phyloP scores from a whole-genome alignment of 768 basidiomycete genomes.

The Tricholoma matsutake region DNA sequence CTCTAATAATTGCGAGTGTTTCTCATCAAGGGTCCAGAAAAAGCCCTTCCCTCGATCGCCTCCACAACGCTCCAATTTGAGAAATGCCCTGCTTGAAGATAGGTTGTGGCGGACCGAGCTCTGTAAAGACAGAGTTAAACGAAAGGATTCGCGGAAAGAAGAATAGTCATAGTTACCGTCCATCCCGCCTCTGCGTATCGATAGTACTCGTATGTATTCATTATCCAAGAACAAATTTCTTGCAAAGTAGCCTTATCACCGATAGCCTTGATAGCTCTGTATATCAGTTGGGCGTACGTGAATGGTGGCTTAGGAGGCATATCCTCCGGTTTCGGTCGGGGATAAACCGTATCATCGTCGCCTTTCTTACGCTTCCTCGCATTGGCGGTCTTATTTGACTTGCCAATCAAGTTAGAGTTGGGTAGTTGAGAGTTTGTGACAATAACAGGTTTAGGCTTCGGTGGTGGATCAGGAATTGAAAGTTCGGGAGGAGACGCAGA shows the following conservation, averaged over 20 bases:
- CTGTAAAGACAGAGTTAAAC: constrained; percentile 35
- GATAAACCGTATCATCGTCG: constrained; percentile 36
- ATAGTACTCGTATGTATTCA: constrained; percentile 88
- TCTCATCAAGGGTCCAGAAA: constrained; percentile 89
- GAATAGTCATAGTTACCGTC: constrained; percentile 62
- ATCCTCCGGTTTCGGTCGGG: constrained; percentile 59
- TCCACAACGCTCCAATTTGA: constrained; percentile 82
- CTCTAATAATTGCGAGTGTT: constrained; percentile 62
- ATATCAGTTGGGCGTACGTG: constrained; percentile 91
- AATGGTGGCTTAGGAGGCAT: constrained; percentile 87
- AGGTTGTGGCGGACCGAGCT: constrained; percentile 94
- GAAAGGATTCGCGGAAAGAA: constrained; percentile 3
- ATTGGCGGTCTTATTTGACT: constrained; percentile 40
- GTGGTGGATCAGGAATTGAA: constrained; percentile 36
- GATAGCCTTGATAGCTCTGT: constrained; percentile 79
- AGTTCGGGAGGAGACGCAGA: constrained; percentile 38
- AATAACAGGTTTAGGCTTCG: constrained; percentile 30
- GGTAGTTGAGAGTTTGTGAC: constrained; percentile 47
- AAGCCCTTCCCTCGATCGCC: constrained; percentile 90
- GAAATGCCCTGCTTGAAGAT: constrained; percentile 89
- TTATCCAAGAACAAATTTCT: constrained; percentile 91
- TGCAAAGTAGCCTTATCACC: constrained; percentile 87
- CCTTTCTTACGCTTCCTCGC: constrained; percentile 76
- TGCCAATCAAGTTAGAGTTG: constrained; percentile 59
- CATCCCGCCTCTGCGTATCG: constrained; percentile 83